Percentiles rank a stretch among this genome's conserved stretches.
Conservation (phyloP, 1,139 yeast species). For the Hanseniaspora gamundiae region DNA sequence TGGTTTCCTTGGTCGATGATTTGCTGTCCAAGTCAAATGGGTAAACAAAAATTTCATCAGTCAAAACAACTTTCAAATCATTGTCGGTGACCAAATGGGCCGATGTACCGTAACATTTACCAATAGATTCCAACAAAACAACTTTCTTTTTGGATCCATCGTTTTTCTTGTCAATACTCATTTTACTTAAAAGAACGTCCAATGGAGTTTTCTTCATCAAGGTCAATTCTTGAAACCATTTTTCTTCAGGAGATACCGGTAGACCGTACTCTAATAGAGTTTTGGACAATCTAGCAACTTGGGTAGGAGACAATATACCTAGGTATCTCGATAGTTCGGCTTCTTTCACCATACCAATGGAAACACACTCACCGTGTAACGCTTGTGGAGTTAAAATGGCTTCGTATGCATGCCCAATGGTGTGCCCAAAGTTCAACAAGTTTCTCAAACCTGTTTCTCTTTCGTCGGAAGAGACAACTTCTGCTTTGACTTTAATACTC, state of each 20-base stretch:
- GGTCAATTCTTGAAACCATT: conserved; percentile 58
- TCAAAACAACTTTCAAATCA: conserved; percentile 68
- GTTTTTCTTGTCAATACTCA: conserved; percentile 94
- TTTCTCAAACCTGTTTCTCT: conserved; percentile 92
- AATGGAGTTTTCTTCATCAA: conserved; percentile 59
- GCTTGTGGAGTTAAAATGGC: conserved; percentile 94
- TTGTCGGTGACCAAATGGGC: conserved; percentile 78
- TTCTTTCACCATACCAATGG: conserved; percentile 88
- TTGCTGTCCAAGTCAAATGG: conserved; percentile 30
- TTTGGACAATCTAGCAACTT: conserved; percentile 80
- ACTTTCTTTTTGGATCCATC: conserved; percentile 85
- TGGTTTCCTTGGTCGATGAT: conserved; percentile 32
- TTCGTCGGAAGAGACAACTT: conserved; percentile 88
- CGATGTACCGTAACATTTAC: conserved; percentile 75
- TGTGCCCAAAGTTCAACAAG: conserved; percentile 87
- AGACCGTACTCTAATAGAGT: conserved; percentile 76
- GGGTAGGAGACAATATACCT: conserved; percentile 83
- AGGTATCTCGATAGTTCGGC: conserved; percentile 88
- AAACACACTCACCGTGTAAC: conserved; percentile 94
- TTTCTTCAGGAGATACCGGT: conserved; percentile 71
- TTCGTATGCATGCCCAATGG: conserved; percentile 97
- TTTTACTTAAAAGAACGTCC: conserved; percentile 59
- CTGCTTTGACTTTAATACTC: conserved; percentile 83
- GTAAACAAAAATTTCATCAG: conserved; percentile 68
- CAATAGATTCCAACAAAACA: conserved; percentile 73